A percentile compares a stretch with the other conserved stretches of the same genome.
These are phyloP conservation scores for Thelephora ganbajun DNA, from an alignment of 768 basidiomycete genomes.

Conservation along the genomic window DNA sequence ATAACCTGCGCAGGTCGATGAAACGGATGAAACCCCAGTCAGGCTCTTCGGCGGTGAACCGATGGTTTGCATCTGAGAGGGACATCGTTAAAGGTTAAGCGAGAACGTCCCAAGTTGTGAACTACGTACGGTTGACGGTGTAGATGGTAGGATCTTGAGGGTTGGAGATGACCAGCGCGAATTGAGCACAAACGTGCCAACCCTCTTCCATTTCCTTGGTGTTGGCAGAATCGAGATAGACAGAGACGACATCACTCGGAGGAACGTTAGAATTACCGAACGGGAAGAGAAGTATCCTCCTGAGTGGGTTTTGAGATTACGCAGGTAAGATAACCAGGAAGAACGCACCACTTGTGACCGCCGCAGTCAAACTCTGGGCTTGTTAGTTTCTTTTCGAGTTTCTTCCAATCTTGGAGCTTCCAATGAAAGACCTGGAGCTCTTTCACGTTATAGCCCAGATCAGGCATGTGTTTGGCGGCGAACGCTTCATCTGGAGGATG, in stretches of 20 bases:
- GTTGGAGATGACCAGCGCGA: constrained; percentile 96
- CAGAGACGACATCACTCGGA: constrained; percentile 96
- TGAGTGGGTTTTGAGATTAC: constrained; percentile 18
- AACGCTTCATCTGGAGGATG: constrained; percentile 70
- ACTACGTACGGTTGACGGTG: constrained; percentile 86
- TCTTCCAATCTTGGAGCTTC: constrained; percentile 80
- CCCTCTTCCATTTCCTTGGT: constrained; percentile 95
- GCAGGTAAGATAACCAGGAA: not conserved
- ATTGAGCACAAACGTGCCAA: constrained; percentile 99
- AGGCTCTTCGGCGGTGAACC: constrained; percentile 97
- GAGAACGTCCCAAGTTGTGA: not conserved
- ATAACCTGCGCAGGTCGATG: constrained; percentile 90
- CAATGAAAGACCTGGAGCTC: constrained; percentile 92
- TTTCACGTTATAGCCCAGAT: constrained; percentile 93
- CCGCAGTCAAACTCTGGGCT: constrained; percentile 95
- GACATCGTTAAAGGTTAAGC: constrained; percentile 3
- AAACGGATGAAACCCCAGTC: constrained; percentile 99
- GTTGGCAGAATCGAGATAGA: constrained; percentile 97
- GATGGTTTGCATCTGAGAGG: constrained; percentile 85
- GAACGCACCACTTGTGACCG: constrained; percentile 84
- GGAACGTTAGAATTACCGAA: constrained; percentile 98
- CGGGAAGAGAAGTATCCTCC: constrained; percentile 96
- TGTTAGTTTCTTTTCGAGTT: constrained; percentile 89
- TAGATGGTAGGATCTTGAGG: constrained; percentile 87
- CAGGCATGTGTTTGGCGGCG: constrained; percentile 92